phyloP scores from a whole-genome alignment of 2,329 filamentous ascomycete genomes.

The Colletotrichum liriopes region DNA sequence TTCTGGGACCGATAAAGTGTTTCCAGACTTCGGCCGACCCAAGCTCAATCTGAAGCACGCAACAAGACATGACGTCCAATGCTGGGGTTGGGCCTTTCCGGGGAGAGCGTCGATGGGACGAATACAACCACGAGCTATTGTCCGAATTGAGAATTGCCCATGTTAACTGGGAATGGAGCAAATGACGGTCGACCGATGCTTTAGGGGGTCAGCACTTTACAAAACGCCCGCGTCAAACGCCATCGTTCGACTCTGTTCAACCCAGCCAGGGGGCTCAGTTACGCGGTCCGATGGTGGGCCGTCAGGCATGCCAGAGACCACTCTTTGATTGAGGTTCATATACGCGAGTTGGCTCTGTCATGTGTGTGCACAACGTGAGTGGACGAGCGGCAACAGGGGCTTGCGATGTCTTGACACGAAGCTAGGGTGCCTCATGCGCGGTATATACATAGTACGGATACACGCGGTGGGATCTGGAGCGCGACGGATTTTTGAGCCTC shows the following conservation, averaged over 20 bases:
- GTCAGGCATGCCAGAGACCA: neutral
- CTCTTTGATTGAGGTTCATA: neutral
- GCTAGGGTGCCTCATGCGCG: neutral
- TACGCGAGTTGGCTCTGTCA: neutral
- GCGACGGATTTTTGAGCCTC: slow-evolving; percentile 16
- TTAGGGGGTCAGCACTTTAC: slow-evolving; percentile 20
- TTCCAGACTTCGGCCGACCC: slow-evolving; percentile 29
- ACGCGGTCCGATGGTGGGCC: neutral
- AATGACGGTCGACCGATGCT: slow-evolving; percentile 22
- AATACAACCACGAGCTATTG: slow-evolving; percentile 23
- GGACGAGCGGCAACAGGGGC: neutral
- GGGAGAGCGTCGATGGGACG: slow-evolving; percentile 28
- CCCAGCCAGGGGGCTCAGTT: neutral
- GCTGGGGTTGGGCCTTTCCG: slow-evolving; percentile 25
- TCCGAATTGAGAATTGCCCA: neutral
- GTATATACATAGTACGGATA: neutral
- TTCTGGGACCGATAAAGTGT: slow-evolving; percentile 29
- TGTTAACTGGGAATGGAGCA: neutral
- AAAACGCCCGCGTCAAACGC: slow-evolving; percentile 29
- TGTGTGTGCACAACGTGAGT: neutral
- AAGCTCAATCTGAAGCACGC: slow-evolving; percentile 34
- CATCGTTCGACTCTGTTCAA: slow-evolving; percentile 28
- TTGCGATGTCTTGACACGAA: neutral
- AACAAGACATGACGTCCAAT: slow-evolving; percentile 34
- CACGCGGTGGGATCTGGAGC: slow-evolving; percentile 15